Percentiles rank a stretch among this genome's conserved stretches.
Conservation (phyloP, 805 yeast genomes). For the Candida adriatica region DNA sequence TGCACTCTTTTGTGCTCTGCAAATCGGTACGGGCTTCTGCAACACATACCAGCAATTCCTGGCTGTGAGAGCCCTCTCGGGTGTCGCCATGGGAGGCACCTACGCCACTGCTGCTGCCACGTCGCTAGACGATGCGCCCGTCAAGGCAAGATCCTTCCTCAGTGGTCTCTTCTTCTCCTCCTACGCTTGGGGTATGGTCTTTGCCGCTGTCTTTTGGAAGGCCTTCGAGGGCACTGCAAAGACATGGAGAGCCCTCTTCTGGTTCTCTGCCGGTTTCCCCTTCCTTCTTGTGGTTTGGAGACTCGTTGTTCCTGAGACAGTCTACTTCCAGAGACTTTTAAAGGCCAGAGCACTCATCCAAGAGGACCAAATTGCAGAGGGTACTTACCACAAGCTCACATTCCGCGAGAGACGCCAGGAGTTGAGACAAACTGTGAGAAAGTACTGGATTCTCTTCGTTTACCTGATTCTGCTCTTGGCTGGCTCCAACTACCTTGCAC, state of each 20-base stretch:
- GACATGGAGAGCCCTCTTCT: slow-evolving; percentile 64
- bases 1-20: slow-evolving; percentile 43
- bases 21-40: slow-evolving; percentile 60
- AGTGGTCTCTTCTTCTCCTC: slow-evolving; percentile 55
- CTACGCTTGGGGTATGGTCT: slow-evolving; percentile 60
- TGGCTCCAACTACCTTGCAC: slow-evolving; percentile 65
- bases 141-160: slow-evolving; percentile 51
- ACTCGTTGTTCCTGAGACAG: slow-evolving; percentile 52
- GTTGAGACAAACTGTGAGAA: slow-evolving; percentile 31
- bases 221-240: slow-evolving; percentile 47
- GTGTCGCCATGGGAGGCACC: slow-evolving; percentile 48
- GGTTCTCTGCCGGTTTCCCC: slow-evolving; percentile 67
- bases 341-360: slow-evolving; percentile 23
- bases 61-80: slow-evolving; percentile 57
- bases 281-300: slow-evolving; percentile 54
- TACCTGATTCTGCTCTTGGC: slow-evolving; percentile 58
- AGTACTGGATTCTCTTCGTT: slow-evolving; percentile 55
- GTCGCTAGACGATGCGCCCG: slow-evolving; percentile 57
- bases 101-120: slow-evolving; percentile 39
- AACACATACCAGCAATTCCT: slow-evolving; percentile 49
- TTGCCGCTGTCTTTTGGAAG: slow-evolving; percentile 57
- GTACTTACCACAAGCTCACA: slow-evolving; percentile 20
- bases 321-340: slow-evolving; percentile 34
- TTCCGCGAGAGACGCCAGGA: slow-evolving; percentile 18
- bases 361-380: slow-evolving; percentile 22